Evolutionary conservation across 2,329 filamentous ascomycete genomes (phyloP), one percentile per base, ranked within the genome.

Genomic region (Arthroderma uncinatum): DNA sequence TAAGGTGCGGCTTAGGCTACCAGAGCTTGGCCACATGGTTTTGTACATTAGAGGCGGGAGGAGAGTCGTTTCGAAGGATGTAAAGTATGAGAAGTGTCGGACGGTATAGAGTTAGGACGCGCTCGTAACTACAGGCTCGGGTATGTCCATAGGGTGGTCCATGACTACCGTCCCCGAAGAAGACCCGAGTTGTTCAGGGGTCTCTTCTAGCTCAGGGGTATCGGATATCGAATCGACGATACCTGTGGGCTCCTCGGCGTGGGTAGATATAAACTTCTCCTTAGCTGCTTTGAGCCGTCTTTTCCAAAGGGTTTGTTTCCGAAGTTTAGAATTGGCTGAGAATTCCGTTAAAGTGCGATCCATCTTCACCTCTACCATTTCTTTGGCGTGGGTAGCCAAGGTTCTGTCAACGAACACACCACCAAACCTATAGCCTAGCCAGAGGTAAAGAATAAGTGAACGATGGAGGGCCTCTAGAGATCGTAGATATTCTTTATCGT

Each of bases 401-500:
- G 76, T 76, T 64, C 92, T 82, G 62, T 85, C 87, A 4, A 76
- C 80, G 70, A 96, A 95, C 54, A 94, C 79, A 53, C 88, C 87
- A 2, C 83, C 78, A 70, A 92, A 95, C 5, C 92, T 85, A 71
- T 92, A 97, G 64, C 87, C 92, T 14, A 98, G 78, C 93, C 93
- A 98, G 1, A 95, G 78, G 68, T 97, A 98, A 50, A 91, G 75
- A 47, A 92, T 89, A 37, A 98, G 75, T 28, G 82, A 78, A 65
- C 88, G 87, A 73, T 98, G 93, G 14, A 98, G 77, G 2, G 75
- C 70, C 69, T 98, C 93, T 19, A 97, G 76, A 7, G 77, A 72
- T 56, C 76, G 74, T 9, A 98, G 77, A 62, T 89, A 88, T 0
- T 75, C 69, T 55, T 78, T 73, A 2, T 50, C 47, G 12, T 71